phyloP scores from a whole-genome alignment of 2,329 filamentous ascomycete genomes.

The Fusarium solani-melongenae region DNA sequence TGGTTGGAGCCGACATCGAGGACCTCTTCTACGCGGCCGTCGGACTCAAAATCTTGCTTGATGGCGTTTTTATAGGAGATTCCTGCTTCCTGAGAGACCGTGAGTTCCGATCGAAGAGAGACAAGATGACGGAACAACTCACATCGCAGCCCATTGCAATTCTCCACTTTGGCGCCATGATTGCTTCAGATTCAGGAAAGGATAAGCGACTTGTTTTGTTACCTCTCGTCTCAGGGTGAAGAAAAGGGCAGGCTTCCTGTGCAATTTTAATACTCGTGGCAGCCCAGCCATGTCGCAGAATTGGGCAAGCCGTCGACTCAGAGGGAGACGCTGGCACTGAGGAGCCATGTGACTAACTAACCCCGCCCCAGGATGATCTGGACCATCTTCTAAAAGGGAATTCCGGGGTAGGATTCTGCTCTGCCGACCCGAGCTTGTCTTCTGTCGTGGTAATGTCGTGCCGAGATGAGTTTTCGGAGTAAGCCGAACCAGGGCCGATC shows the following conservation, averaged over 20 bases:
- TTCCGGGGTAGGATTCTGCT: background rate
- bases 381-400: slow-evolving; percentile 17
- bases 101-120: background rate
- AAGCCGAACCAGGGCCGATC: background rate
- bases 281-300: background rate
- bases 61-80: slow-evolving; percentile 82
- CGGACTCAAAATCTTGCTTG: slow-evolving; percentile 75
- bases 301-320: slow-evolving; percentile 3
- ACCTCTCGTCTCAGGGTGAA: background rate
- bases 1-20: slow-evolving; percentile 79
- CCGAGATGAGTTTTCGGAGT: background rate
- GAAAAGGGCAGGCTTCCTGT: background rate
- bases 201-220: background rate
- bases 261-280: slow-evolving; percentile 7
- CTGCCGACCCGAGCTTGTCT: background rate
- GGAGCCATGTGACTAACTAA: slow-evolving; percentile 8
- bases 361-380: background rate
- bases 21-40: slow-evolving; percentile 74
- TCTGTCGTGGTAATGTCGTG: background rate
- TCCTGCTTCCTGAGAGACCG: slow-evolving; percentile 70
- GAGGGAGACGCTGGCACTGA: background rate
- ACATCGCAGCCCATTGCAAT: slow-evolving; percentile 67
- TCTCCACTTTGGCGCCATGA: slow-evolving; percentile 61
- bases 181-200: slow-evolving; percentile 29
- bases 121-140: slow-evolving; percentile 39